Base-by-base conservation (phyloP, 1,284 basidiomycete genomes). In the Trichosporon sp. region DNA sequence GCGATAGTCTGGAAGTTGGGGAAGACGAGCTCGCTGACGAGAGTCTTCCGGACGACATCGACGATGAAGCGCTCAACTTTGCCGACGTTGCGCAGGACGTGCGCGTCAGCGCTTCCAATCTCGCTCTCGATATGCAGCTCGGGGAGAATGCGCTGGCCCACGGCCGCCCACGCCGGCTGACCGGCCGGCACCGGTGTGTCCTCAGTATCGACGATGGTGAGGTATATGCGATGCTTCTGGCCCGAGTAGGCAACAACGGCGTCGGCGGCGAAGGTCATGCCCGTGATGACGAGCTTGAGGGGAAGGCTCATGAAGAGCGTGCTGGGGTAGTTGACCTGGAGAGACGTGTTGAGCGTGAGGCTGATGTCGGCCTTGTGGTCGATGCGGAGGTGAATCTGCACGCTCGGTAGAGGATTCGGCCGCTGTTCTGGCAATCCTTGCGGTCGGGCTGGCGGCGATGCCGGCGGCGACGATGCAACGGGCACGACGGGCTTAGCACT, bases 51-150 rank as follows among this genome's bases (percentile, higher is more conserved):
- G 64, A 98, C 89, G 46, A 96, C 89, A 72, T 99, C 94, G 76
- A 93, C 89, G 59, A 98, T 91, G 78, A 99, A 99, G 62, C 89
- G 85, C 80, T 99, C 96, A 33, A 99, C 92, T 69, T 96, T 89
- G 3, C 92, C 94, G 19, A 99, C 96, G 71, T 99, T 99, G 77
- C 93, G 91, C 70, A 99, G 78, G 2, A 96, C 91, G 81, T 98
- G 95, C 70, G 95, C 96, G 76, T 97, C 94, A 29, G 89, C 84
- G 82, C 97, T 92, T 0, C 96, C 96, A 59, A 99, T 95, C 81
- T 96, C 92, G 74, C 89, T 92, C 80, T 99, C 95, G 75, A 99
- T 94, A 70, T 89, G 86, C 63, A 98, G 89, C n/a, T 87, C 86
- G 0, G 92, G 92, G n/a, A 99, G 81, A 29, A 99, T 81, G 25